Evolutionary conservation across 805 yeast species (phyloP).

Genomic region (Dipodascopsis uninucleata): DNA sequence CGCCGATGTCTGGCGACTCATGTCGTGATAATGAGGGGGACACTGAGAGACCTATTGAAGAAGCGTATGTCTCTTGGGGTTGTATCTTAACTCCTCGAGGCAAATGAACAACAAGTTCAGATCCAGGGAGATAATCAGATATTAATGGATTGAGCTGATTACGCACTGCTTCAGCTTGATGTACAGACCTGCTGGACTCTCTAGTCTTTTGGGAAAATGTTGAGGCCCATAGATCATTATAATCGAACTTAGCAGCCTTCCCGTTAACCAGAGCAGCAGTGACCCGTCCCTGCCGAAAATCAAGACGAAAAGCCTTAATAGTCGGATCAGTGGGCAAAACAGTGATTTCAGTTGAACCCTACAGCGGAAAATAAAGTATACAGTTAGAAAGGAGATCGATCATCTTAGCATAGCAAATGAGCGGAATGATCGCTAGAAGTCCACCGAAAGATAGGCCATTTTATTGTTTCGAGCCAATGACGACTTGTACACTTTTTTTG

Average conservation of each 20-base stretch:
- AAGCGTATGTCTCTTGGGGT: conserved; percentile 45
- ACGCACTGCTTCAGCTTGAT: conserved; percentile 28
- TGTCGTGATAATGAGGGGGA: conserved; percentile 26
- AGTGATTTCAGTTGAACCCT: conserved; percentile 80
- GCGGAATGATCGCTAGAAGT: background rate
- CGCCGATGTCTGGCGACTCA: conserved; percentile 24
- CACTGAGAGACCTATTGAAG: conserved; percentile 15
- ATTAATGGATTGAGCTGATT: conserved; percentile 38
- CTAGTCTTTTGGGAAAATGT: conserved; percentile 28
- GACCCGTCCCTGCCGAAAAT: conserved; percentile 67
- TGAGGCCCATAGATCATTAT: conserved; percentile 51
- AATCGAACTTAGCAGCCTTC: conserved; percentile 51
- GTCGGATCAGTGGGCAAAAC: conserved; percentile 64
- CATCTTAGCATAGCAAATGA: background rate
- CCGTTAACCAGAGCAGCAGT: conserved; percentile 63
- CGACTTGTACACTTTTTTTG: too few species aligned
- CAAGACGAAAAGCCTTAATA: conserved; percentile 61
- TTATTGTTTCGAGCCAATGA: too few species aligned
- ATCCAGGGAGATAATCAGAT: conserved; percentile 54
- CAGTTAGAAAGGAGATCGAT: too few species aligned
- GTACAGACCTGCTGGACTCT: conserved; percentile 26
- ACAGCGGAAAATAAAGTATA: background rate
- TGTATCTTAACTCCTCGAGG: conserved; percentile 66
- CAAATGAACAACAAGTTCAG: conserved; percentile 58
- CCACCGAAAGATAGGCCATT: too few species aligned